Evolutionary conservation across 2,329 filamentous ascomycete species (phyloP).

Genomic region (Chalaropsis thielavioides): DNA sequence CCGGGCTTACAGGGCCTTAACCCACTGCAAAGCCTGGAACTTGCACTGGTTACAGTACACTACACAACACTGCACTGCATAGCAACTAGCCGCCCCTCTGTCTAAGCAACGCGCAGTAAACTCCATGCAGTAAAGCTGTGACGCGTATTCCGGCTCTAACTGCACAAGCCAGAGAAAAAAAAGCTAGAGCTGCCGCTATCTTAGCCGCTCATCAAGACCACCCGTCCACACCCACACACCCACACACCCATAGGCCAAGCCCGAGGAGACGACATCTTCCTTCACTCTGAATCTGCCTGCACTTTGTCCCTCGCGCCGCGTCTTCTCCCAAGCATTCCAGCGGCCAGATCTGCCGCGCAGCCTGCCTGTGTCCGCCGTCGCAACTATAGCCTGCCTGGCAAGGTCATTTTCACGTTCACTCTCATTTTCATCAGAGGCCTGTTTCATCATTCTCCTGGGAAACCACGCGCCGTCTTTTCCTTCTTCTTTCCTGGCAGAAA

Average conservation of each 20-base stretch:
- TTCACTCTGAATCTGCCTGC: not conserved
- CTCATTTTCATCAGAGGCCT: not conserved
- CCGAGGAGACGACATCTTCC: not conserved
- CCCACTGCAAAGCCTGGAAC: not conserved
- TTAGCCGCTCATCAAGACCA: no score
- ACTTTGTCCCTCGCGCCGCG: not conserved
- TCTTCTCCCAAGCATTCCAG: not conserved
- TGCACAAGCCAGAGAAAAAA: not conserved
- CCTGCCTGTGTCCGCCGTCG: not conserved
- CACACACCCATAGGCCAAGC: no score
- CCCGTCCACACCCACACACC: no score
- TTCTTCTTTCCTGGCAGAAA: not conserved
- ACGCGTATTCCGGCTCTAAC: not conserved
- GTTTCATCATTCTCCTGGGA: conserved; percentile 8
- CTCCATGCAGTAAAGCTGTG: not conserved
- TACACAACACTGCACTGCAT: not conserved
- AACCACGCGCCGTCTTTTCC: conserved; percentile 9
- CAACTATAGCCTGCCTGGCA: not conserved
- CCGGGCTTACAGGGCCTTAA: no score
- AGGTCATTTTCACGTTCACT: not conserved
- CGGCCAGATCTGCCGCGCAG: not conserved
- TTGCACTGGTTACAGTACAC: not conserved
- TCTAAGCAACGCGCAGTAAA: not conserved
- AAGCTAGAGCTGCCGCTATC: not conserved
- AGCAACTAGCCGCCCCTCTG: not conserved